phyloP scores from a whole-genome alignment of 129 eudicot species.

The Erigeron canadensis region DNA sequence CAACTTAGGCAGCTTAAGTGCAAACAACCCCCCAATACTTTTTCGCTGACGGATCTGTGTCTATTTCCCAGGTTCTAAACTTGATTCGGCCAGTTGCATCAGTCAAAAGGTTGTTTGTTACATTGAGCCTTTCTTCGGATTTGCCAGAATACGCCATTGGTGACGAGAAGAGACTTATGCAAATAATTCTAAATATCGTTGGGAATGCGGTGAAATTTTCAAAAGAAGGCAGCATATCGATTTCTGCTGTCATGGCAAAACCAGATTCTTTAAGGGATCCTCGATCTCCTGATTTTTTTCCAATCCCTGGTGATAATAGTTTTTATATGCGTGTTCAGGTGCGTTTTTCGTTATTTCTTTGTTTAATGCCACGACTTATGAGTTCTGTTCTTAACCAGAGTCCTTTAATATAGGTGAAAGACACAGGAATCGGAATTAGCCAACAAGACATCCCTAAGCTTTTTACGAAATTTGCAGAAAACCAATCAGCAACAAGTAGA shows the following conservation, averaged over 20 bases:
- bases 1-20: no score
- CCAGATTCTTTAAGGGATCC: conserved; percentile 72
- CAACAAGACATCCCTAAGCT: conserved; percentile 85
- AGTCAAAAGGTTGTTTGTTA: conserved; percentile 59
- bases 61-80: conserved; percentile 58
- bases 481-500: conserved; percentile 50
- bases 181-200: conserved; percentile 68
- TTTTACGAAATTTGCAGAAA: conserved; percentile 78
- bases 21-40: background rate
- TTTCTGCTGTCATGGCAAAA: conserved; percentile 66
- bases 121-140: conserved; percentile 67
- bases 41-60: conserved; percentile 14
- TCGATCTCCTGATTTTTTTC: conserved; percentile 67
- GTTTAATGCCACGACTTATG: background rate
- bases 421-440: conserved; percentile 79
- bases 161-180: conserved; percentile 95
- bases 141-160: conserved; percentile 81
- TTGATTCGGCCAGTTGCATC: conserved; percentile 89
- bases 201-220: conserved; percentile 96
- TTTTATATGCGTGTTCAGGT: conserved; percentile 92
- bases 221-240: conserved; percentile 70
- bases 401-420: conserved; percentile 65
- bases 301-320: conserved; percentile 58
- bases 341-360: conserved; percentile 7
- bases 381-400: conserved; percentile 7